A percentile compares a stretch with the other conserved stretches of the same genome.
Evolutionary conservation across 805 yeast genomes (phyloP).

Genomic region (Millerago galiae): DNA sequence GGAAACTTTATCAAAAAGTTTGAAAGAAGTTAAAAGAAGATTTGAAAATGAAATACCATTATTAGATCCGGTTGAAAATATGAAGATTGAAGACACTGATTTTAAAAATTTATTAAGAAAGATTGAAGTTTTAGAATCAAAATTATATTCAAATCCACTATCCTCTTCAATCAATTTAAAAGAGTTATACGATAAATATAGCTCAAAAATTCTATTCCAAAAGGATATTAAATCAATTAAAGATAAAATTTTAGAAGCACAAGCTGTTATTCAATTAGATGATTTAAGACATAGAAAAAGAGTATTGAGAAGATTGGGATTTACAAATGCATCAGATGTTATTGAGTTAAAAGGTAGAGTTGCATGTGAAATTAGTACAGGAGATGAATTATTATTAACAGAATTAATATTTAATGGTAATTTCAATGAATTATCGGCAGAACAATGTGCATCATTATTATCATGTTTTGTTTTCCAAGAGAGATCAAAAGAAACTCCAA

Average conservation of each 20-base stretch:
- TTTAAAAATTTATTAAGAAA: constrained; percentile 68
- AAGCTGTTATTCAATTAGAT: constrained; percentile 88
- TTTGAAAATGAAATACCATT: constrained; percentile 89
- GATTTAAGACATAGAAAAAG: constrained; percentile 90
- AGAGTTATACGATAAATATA: constrained; percentile 59
- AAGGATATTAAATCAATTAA: constrained; percentile 52
- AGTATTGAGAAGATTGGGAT: constrained; percentile 86
- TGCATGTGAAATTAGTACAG: constrained; percentile 93
- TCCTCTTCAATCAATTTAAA: constrained; percentile 53
- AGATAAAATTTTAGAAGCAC: constrained; percentile 71
- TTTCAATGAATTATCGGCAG: constrained; percentile 80
- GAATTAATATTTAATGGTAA: constrained; percentile 94
- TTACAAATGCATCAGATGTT: constrained; percentile 79
- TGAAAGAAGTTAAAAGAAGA: constrained; percentile 74
- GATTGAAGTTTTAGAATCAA: constrained; percentile 75
- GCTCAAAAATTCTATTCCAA: constrained; percentile 55
- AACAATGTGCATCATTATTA: constrained; percentile 85
- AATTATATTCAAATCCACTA: constrained; percentile 63
- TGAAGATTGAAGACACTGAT: constrained; percentile 84
- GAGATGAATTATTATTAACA: constrained; percentile 75
- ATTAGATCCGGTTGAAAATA: constrained; percentile 83
- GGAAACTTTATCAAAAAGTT: constrained; percentile 58
- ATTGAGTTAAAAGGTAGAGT: constrained; percentile 96
- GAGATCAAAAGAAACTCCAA: constrained; percentile 80
- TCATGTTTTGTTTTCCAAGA: constrained; percentile 98